phyloP scores from a whole-genome alignment of 306 rosid genomes.

The Castanospermum australe region DNA sequence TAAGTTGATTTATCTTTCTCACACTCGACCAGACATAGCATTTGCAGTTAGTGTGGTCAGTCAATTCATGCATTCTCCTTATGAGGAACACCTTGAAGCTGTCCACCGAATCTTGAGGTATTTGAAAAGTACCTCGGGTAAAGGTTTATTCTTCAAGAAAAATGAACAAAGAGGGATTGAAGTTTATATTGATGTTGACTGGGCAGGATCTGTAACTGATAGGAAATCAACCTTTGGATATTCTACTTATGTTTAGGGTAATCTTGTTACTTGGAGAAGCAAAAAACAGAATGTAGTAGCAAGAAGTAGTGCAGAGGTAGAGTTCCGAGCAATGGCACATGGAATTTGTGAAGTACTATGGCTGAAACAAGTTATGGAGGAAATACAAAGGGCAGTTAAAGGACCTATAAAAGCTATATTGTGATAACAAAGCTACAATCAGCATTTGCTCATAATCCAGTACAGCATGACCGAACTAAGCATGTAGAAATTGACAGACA shows the following conservation, averaged over 20 bases:
- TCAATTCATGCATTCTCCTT: not conserved
- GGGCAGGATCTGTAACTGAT: not conserved
- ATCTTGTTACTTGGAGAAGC: not conserved
- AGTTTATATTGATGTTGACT: not conserved
- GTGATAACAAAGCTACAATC: not conserved
- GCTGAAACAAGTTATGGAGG: not conserved
- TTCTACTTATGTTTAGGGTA: not conserved
- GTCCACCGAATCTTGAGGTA: not conserved
- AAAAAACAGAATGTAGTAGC: not conserved
- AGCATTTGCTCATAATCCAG: not conserved
- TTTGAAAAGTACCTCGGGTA: not conserved
- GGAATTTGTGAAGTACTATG: not conserved
- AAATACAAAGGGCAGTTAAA: not conserved
- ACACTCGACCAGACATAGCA: not conserved
- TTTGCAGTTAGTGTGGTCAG: not conserved
- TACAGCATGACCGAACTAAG: not conserved
- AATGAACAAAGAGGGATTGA: not conserved
- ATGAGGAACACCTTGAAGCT: not conserved
- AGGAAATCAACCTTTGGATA: not conserved
- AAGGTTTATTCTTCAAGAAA: not conserved
- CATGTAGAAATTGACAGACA: not conserved
- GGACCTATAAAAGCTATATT: not conserved
- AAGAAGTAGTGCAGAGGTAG: not conserved
- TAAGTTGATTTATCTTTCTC: not conserved
- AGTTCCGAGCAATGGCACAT: not conserved